phyloP scores from a whole-genome alignment of 441 rosid genomes.

The Metrosideros polymorpha region DNA sequence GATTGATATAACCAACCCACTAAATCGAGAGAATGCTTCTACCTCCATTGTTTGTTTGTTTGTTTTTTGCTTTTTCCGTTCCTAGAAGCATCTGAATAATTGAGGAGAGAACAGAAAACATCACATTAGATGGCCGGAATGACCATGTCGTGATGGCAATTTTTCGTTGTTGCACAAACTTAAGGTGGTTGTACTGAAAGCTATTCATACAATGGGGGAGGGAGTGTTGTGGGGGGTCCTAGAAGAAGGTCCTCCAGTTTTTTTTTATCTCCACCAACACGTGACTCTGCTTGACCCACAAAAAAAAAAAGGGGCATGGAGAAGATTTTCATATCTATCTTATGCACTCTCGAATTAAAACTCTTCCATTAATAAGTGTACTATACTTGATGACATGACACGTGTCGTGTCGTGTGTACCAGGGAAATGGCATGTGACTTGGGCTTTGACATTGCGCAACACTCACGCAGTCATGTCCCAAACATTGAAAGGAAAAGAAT shows the following conservation, averaged over 20 bases:
- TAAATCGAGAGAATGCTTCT: not conserved
- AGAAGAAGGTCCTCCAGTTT: not conserved
- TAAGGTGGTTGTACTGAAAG: not conserved
- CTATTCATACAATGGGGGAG: not conserved
- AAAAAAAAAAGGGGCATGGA: not conserved
- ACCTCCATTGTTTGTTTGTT: not conserved
- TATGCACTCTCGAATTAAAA: not conserved
- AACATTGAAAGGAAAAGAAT: not conserved
- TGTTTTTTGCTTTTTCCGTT: not conserved
- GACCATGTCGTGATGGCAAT: not conserved
- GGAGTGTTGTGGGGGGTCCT: not conserved
- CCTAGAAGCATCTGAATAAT: not conserved
- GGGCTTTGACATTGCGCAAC: not conserved
- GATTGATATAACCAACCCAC: not conserved
- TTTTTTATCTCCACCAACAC: not conserved
- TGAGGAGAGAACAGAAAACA: not conserved
- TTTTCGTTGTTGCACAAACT: not conserved
- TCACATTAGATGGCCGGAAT: not conserved
- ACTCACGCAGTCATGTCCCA: not conserved
- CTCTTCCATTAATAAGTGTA: not conserved
- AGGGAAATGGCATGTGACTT: not conserved
- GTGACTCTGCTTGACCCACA: not conserved
- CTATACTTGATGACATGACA: not conserved
- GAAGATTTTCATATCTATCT: not conserved
- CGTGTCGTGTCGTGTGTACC: not conserved